A percentile compares a stretch with the other conserved stretches of the same genome.
phyloP scores from a whole-genome alignment of 768 basidiomycete species.

The Boletus bicolor region DNA sequence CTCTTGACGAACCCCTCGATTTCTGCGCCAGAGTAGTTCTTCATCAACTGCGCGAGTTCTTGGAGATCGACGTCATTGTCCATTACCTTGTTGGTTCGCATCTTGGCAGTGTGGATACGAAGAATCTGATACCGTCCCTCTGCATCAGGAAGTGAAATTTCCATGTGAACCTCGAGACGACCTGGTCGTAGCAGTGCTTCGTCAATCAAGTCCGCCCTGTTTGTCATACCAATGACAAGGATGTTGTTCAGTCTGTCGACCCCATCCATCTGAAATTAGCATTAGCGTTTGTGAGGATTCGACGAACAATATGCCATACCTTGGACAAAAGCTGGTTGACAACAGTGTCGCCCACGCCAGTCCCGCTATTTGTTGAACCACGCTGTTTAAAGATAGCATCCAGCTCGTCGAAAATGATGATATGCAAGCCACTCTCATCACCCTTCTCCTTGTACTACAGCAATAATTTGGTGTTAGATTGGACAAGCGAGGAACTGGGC shows the following conservation, averaged over 20 bases:
- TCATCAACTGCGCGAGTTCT: constrained; percentile 81
- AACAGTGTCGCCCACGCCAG: constrained; percentile 97
- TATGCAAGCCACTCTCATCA: constrained; percentile 95
- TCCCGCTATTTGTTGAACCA: constrained; percentile 86
- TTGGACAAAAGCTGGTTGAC: constrained; percentile 98
- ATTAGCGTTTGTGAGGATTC: constrained; percentile 9
- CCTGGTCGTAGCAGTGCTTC: constrained; percentile 96
- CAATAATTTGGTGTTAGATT: constrained; percentile 1
- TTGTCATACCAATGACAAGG: constrained; percentile 99
- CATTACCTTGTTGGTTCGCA: constrained; percentile 91
- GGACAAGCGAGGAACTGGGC: neutral
- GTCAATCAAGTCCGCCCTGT: constrained; percentile 97
- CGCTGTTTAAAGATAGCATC: constrained; percentile 99
- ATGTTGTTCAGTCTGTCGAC: constrained; percentile 99
- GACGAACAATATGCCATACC: constrained; percentile 37
- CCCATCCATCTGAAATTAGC: constrained; percentile 82
- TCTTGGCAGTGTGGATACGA: constrained; percentile 91
- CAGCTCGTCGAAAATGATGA: constrained; percentile 99
- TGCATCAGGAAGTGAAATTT: constrained; percentile 96
- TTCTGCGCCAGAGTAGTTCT: constrained; percentile 98
- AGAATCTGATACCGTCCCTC: constrained; percentile 90
- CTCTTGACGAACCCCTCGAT: constrained; percentile 95
- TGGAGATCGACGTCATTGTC: constrained; percentile 76
- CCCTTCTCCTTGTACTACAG: constrained; percentile 92
- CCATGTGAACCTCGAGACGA: constrained; percentile 99